Evolutionary conservation across 768 basidiomycete genomes (phyloP), one percentile per base, ranked within the genome.

Genomic region (Rhodocollybia butyracea): DNA sequence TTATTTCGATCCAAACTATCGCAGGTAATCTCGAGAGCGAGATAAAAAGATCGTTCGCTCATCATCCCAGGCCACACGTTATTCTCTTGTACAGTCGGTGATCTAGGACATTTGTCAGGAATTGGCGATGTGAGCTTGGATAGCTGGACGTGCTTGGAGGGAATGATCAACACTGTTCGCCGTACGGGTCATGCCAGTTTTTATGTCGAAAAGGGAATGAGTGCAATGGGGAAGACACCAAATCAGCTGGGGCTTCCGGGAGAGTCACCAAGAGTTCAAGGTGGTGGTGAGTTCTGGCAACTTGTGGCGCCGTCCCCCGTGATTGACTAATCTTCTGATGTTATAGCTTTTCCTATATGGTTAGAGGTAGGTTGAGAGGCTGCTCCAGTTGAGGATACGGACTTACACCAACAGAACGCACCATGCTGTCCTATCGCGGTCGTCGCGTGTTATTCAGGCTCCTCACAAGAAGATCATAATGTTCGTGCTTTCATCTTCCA

Each of bases 161-260:
- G 86, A 39, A 91, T 92, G 86, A 75, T 91, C 60, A 82, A 80
- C 38, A 85, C 91, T 24, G 89, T 91, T 43, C 81, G 78, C 61
- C 77, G 89, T 57, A 92, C 89, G 17, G 89, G 91, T 2, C 91
- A 92, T 66, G 89, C 89, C 7, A 90, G 86, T 60, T 92, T 77
- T 68, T 93, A 93, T 67, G 88, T 93, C 8, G 90, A 92, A 65
- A 91, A 91, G 65, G 88, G 89, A 5, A 90, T 90, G 83, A 82
- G 80, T 46, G 90, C 90, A 3, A 86, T 88, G 85, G 86, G 87
- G 17, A 90, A 88, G 70, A 85, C 84, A 5, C 78, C 86, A 36
- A 82, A 82, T 60, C 85, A 90, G 61, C 76, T 88, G 72, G 89
- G 86, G 3, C 75, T 87, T 32, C 82, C 86, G 54, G 78, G 76